Conservation (phyloP, 2,329 filamentous ascomycete genomes). For the Didymella keratinophila region DNA sequence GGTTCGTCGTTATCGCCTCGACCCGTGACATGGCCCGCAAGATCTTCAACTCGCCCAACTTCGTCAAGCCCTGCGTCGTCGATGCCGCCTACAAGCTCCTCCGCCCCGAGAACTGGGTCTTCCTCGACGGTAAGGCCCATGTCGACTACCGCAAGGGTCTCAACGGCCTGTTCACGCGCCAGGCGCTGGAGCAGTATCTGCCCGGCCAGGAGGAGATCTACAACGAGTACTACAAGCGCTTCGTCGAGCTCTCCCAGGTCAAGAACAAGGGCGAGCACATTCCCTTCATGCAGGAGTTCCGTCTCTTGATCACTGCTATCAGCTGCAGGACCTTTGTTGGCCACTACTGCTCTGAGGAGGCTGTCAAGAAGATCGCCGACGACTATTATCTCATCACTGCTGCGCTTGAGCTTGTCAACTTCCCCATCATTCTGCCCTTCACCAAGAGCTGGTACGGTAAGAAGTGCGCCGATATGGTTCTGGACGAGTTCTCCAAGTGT, state of each 20-base stretch:
- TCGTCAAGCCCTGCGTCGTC: conserved; percentile 95
- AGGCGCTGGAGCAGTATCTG: conserved; percentile 85
- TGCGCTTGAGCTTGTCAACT: conserved; percentile 93
- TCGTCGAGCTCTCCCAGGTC: conserved; percentile 74
- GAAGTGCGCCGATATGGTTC: conserved; percentile 90
- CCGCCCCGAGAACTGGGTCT: conserved; percentile 93
- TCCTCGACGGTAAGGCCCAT: conserved; percentile 92
- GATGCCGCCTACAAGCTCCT: conserved; percentile 94
- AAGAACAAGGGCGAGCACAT: conserved; percentile 75
- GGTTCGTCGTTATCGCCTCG: conserved; percentile 96
- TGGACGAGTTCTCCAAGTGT: conserved; percentile 88
- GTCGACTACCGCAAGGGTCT: conserved; percentile 97
- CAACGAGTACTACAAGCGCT: conserved; percentile 82
- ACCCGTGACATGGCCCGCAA: conserved; percentile 95
- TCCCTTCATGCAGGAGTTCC: conserved; percentile 90
- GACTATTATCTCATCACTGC: conserved; percentile 98
- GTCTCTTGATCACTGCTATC: conserved; percentile 92
- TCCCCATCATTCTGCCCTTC: conserved; percentile 86
- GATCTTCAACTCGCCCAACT: conserved; percentile 91
- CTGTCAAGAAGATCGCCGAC: conserved; percentile 91
- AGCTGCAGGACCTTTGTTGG: conserved; percentile 97
- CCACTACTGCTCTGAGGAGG: conserved; percentile 89
- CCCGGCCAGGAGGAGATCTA: conserved; percentile 94
- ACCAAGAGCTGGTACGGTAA: conserved; percentile 98
- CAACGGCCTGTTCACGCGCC: conserved; percentile 91